Conservation (phyloP, 1,139 yeast species). For the Dujonia santamariae region DNA sequence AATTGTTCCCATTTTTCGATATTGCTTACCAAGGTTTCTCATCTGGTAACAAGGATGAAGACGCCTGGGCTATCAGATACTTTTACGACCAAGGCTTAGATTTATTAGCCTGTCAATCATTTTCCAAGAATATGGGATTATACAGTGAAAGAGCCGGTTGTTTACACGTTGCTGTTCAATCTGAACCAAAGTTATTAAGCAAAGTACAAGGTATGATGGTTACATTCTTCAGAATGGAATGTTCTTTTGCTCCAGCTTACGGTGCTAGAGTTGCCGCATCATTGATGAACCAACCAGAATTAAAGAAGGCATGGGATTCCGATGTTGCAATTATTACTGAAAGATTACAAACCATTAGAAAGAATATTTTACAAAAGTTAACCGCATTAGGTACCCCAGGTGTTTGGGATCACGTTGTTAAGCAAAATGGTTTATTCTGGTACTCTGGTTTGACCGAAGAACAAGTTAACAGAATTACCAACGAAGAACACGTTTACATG, state of each 20-base stretch:
- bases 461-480: slow-evolving; percentile 29
- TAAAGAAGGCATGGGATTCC: slow-evolving; percentile 29
- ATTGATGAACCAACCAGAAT: slow-evolving; percentile 22
- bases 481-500: slow-evolving; percentile 36
- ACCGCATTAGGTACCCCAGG: slow-evolving; percentile 39
- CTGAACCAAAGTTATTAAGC: slow-evolving; percentile 13
- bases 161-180: slow-evolving; percentile 34
- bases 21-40: slow-evolving; percentile 95
- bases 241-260: slow-evolving; percentile 47
- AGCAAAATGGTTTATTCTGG: slow-evolving; percentile 45
- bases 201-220: slow-evolving; percentile 27
- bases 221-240: slow-evolving; percentile 32
- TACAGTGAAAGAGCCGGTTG: slow-evolving; percentile 46
- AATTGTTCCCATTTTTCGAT: slow-evolving; percentile 76
- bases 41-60: slow-evolving; percentile 40
- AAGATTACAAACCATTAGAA: slow-evolving; percentile 30
- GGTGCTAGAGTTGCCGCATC: slow-evolving; percentile 41
- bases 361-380: slow-evolving; percentile 24
- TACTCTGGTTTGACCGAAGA: slow-evolving; percentile 34
- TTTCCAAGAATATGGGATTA: slow-evolving; percentile 45
- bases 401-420: slow-evolving; percentile 35
- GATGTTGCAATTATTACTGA: slow-evolving; percentile 29
- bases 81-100: slow-evolving; percentile 22
- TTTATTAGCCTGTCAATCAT: slow-evolving; percentile 40
- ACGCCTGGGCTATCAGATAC: slow-evolving; percentile 28